Conservation (phyloP, 2,329 filamentous ascomycete genomes). For the Pseudocercospora crystallina region DNA sequence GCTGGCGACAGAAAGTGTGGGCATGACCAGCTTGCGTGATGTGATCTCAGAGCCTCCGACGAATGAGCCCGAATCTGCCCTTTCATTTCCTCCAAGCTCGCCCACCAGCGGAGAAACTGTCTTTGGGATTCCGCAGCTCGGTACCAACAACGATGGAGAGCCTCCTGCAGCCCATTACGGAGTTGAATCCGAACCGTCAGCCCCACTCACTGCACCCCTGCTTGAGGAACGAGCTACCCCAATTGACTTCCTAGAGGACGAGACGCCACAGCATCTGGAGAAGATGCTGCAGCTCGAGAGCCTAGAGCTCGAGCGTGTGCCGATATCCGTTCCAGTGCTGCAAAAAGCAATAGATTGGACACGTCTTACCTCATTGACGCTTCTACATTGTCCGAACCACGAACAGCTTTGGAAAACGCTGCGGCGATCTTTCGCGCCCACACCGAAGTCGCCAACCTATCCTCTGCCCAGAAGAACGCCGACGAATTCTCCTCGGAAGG, state of each 20-base stretch:
- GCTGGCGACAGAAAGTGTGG: slow-evolving; percentile 5
- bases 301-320: slow-evolving; percentile 72
- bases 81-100: slow-evolving; percentile 5
- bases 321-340: slow-evolving; percentile 70
- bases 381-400: slow-evolving; percentile 71
- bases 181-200: not conserved
- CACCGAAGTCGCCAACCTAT: slow-evolving; percentile 38
- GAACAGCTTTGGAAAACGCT: slow-evolving; percentile 75
- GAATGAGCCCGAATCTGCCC: slow-evolving; percentile 9
- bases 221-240: slow-evolving; percentile 3
- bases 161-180: too few relatives aligned
- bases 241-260: slow-evolving; percentile 19
- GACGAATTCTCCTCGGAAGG: slow-evolving; percentile 33
- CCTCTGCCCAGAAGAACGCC: slow-evolving; percentile 33
- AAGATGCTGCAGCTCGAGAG: slow-evolving; percentile 66
- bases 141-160: too few relatives aligned
- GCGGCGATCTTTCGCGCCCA: slow-evolving; percentile 53
- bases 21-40: slow-evolving; percentile 18
- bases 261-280: slow-evolving; percentile 45
- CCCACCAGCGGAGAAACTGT: not conserved
- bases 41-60: slow-evolving; percentile 10
- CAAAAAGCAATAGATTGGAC: slow-evolving; percentile 74
- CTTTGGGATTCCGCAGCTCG: too few relatives aligned
- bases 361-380: slow-evolving; percentile 67
- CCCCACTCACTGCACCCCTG: not conserved